A percentile compares a stretch with the other conserved stretches of the same genome.
Evolutionary conservation across 2,329 filamentous ascomycete genomes (phyloP).

Genomic region (Cercospora berteroae): DNA sequence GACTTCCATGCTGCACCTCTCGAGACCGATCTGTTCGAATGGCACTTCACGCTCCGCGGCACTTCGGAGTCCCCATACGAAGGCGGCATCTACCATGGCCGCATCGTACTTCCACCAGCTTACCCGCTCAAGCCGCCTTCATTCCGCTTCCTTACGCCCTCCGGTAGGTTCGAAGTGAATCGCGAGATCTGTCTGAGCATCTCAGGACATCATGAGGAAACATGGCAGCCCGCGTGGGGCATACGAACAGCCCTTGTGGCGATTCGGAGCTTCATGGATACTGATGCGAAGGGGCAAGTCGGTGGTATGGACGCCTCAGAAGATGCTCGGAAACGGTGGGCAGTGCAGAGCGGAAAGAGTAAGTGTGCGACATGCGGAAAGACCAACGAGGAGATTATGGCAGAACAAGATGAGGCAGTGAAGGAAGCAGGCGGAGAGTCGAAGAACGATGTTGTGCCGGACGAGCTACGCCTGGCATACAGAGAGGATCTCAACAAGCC

Average conservation of each 20-base stretch:
- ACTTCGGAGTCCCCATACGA: slow-evolving; percentile 74
- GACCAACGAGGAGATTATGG: slow-evolving; percentile 71
- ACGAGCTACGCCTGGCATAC: slow-evolving; percentile 65
- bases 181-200: slow-evolving; percentile 95
- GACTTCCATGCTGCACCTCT: slow-evolving; percentile 84
- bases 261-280: slow-evolving; percentile 89
- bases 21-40: slow-evolving; percentile 91
- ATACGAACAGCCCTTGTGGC: slow-evolving; percentile 80
- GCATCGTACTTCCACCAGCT: slow-evolving; percentile 82
- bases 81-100: slow-evolving; percentile 87
- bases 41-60: slow-evolving; percentile 96
- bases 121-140: slow-evolving; percentile 90
- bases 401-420: slow-evolving; percentile 63
- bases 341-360: slow-evolving; percentile 64
- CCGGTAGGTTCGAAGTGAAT: slow-evolving; percentile 91
- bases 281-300: slow-evolving; percentile 80
- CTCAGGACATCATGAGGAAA: slow-evolving; percentile 93
- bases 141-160: slow-evolving; percentile 94
- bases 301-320: slow-evolving; percentile 80
- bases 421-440: slow-evolving; percentile 47
- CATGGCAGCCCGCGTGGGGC: slow-evolving; percentile 98
- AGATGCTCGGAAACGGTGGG: slow-evolving; percentile 65
- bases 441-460: slow-evolving; percentile 50
- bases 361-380: slow-evolving; percentile 66
- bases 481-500: slow-evolving; percentile 63